Base-by-base conservation (phyloP, 129 eudicot genomes). In the Ambrosia artemisiifolia region DNA sequence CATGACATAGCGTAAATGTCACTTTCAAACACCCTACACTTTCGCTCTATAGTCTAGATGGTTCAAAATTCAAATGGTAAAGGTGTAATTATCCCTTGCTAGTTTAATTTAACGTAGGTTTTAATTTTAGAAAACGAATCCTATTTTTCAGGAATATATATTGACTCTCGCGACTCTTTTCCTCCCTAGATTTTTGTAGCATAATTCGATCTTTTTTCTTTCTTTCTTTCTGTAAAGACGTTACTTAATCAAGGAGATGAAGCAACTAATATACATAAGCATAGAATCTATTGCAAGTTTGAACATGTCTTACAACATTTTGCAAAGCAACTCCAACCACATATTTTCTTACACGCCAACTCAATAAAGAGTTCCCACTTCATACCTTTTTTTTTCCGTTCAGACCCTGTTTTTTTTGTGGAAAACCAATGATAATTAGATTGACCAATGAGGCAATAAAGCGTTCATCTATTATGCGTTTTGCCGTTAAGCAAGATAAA, bases 341-440 rank as follows among this genome's bases (percentile, higher is more conserved):
- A 10, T 35, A n/a, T 63, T 65, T 63, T 40, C 70, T 65, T 65
- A 65, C 53, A 65, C 70, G 70, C 70, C 47, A 62, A 62, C 28
- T 62, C 67, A 34, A 33, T 16, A 46, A 35, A 33, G 9, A 30
- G 34, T 59, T 3, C 35, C 30, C 12, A 61, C 7, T 13, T 4
- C 20, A 33, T n/a, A 33, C 66, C 13, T 24, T 24, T 24, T 34
- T 61, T 61, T 61, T 32, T 11, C 30, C 12, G 7, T 7, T 5
- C 13, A 62, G 16, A 62, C 67, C 12, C 67, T 14, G 20, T 14
- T 32, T 33, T 60, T 24, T 33, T 60, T 60, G 28, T 30, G 57
- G 57, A 51, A 51, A 51, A 17, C 57, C 10, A 51, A 51, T 51
- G 16, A 51, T 51, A 5, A 54, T 2, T 54, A 1, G 8, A 18